Conservation (phyloP, 75 land plant species). For the Cryptomeria japonica region DNA sequence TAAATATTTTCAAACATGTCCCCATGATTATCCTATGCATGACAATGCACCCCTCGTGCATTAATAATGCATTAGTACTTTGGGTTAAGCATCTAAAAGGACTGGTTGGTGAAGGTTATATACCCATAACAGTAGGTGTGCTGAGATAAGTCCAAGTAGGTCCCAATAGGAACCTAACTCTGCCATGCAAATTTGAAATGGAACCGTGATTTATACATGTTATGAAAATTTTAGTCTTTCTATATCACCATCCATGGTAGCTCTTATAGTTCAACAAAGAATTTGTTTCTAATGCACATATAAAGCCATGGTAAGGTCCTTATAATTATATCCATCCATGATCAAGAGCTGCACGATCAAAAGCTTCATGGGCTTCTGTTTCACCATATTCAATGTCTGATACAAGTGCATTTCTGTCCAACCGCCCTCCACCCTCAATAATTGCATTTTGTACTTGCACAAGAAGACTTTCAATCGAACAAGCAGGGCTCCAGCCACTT, state of each 20-base stretch:
- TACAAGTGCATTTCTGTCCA: slow-evolving; percentile 1
- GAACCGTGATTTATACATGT: not conserved
- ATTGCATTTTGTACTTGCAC: slow-evolving; percentile 28
- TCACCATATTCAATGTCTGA: slow-evolving; percentile 18
- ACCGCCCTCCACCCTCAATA: slow-evolving; percentile 22
- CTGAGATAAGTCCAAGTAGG: not conserved
- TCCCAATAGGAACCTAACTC: not conserved
- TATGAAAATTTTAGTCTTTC: not conserved
- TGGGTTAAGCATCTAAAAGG: too few species aligned
- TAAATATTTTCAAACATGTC: too few species aligned
- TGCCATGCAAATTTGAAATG: not conserved
- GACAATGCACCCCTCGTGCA: too few species aligned
- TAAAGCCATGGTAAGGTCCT: not conserved
- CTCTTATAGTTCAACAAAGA: not conserved
- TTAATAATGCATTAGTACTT: too few species aligned
- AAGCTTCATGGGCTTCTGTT: slow-evolving; percentile 20
- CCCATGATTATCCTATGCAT: too few species aligned
- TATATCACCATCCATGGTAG: not conserved
- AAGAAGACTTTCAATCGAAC: slow-evolving; percentile 22
- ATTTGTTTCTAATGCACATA: not conserved
- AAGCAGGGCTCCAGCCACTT: slow-evolving; percentile 36
- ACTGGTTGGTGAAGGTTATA: too few species aligned
- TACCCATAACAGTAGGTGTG: not conserved
- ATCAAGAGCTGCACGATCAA: slow-evolving; percentile 17
- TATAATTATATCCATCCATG: slow-evolving; percentile 20